Conservation (phyloP, 2,329 filamentous ascomycete genomes). For the Fusarium penzigii region DNA sequence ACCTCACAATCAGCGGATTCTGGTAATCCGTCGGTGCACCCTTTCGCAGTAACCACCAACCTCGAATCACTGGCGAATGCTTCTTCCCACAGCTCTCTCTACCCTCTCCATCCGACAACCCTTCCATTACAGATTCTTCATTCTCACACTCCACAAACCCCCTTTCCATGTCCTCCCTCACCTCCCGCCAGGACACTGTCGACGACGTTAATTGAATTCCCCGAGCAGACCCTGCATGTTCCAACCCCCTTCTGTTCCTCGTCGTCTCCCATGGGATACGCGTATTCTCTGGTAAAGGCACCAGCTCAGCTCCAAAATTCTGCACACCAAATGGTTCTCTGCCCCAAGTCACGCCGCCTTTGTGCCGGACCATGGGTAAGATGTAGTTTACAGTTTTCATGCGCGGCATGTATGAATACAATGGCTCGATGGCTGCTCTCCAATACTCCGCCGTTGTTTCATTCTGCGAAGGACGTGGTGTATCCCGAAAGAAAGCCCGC, state of each 20-base stretch:
- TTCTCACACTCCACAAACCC: slow-evolving; percentile 9
- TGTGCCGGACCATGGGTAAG: slow-evolving; percentile 27
- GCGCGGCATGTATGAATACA: slow-evolving; percentile 27
- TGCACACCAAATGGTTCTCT: slow-evolving; percentile 29
- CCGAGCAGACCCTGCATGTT: slow-evolving; percentile 2
- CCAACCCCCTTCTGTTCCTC: slow-evolving; percentile 7
- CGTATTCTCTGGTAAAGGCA: slow-evolving; percentile 18
- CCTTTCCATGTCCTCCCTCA: slow-evolving; percentile 17
- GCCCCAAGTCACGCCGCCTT: slow-evolving; percentile 28
- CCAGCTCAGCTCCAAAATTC: slow-evolving; percentile 17
- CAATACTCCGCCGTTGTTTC: slow-evolving; percentile 24
- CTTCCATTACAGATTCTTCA: no score
- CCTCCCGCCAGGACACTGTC: slow-evolving; percentile 18
- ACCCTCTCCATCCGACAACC: neutral
- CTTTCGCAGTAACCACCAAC: slow-evolving; percentile 24
- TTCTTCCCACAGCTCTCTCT: neutral
- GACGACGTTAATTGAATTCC: neutral
- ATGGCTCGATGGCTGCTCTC: slow-evolving; percentile 15
- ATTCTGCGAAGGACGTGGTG: slow-evolving; percentile 21
- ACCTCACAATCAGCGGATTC: slow-evolving; percentile 17
- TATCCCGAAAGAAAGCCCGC: slow-evolving; percentile 31
- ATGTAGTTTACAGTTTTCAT: slow-evolving; percentile 30
- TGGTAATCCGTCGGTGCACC: slow-evolving; percentile 14
- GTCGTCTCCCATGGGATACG: slow-evolving; percentile 28
- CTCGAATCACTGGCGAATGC: slow-evolving; percentile 8